Evolutionary conservation across 352 stramenopile species (phyloP), one percentile per base, ranked within the genome.

Genomic region (Thraustochytrium sp.): DNA sequence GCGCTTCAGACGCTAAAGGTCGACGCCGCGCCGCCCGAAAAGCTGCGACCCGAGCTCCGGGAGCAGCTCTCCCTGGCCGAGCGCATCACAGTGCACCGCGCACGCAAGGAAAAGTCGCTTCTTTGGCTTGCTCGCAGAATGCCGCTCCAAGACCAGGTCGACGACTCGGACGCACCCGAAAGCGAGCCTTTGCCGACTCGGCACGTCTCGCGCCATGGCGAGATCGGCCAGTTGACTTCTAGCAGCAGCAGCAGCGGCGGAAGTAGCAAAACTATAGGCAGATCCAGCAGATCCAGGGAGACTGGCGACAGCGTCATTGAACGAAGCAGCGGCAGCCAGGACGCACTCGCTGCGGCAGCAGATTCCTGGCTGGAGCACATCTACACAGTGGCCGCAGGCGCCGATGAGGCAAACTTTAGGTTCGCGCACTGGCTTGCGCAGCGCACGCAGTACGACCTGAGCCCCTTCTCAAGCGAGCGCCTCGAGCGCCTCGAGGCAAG

Each of bases 11-110:
- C 29, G 8, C 16, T 49, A 9, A 44, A 49, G 21, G 26, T 31
- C 42, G 59, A 72, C 59, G 59, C 18, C 34, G 26, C 59, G 13
- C 59, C 59, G 26, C 59, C 59, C 8, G 59, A 72, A 55, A 72
- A 72, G 11, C 59, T 80, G 13, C 11, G 53, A 5, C 26, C 48
- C 23, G 68, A 80, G 38, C 31, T 80, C 18, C 48, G 48, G 44
- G 31, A 31, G 11, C 68, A 80, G 13, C 68, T 80, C 26, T 64
- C 68, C 18, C 76, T 80, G 44, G 16, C 11, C 8, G 68, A 80
- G 13, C 46, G 68, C 5, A 46, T 80, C n/a, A 29, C 42, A 11
- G 21, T 80, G 13, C 53, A 80, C 31, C 68, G 68, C 18, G 51
- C 31, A 9, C 29, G 68, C 5, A 18, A 9, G 3, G n/a, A 46